phyloP scores from a whole-genome alignment of 169 alveolate genomes.

The Babesia ovis region DNA sequence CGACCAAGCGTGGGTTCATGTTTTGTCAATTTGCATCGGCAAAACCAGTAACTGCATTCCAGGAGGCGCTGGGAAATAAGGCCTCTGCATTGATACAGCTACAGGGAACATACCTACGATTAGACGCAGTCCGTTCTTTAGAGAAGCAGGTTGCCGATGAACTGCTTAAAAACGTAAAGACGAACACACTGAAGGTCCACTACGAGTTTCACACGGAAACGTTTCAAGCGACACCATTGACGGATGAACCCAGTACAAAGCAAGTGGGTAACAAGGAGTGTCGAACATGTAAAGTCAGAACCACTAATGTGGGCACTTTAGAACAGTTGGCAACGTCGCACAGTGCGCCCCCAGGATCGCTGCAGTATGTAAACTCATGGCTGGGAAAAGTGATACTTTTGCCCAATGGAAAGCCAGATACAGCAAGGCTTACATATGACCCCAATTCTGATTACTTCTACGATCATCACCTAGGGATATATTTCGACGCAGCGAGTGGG shows the following conservation, averaged over 20 bases:
- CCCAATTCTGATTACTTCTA: constrained; percentile 48
- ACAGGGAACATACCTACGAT: constrained; percentile 30
- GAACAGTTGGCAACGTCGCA: constrained; percentile 1
- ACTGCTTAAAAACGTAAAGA: constrained; percentile 23
- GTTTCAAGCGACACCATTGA: background rate
- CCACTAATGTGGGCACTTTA: constrained; percentile 34
- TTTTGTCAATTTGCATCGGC: constrained; percentile 28
- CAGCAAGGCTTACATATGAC: constrained; percentile 39
- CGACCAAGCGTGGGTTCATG: constrained; percentile 47
- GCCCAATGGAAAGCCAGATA: constrained; percentile 59
- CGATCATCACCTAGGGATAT: constrained; percentile 46
- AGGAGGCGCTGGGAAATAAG: constrained; percentile 28
- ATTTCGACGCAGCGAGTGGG: constrained; percentile 75
- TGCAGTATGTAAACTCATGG: constrained; percentile 42
- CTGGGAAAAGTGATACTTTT: constrained; percentile 14
- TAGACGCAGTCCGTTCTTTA: constrained; percentile 46
- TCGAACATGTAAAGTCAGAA: constrained; percentile 38
- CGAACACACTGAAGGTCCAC: constrained; percentile 33
- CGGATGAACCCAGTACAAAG: constrained; percentile 23
- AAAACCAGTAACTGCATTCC: constrained; percentile 8
- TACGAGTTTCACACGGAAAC: constrained; percentile 42
- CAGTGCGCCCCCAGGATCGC: constrained; percentile 22
- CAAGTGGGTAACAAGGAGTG: constrained; percentile 21
- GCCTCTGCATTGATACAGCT: constrained; percentile 18
- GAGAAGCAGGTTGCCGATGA: constrained; percentile 68